Conservation (phyloP, 768 basidiomycete species). For the Coprinopsis marcescibilis region DNA sequence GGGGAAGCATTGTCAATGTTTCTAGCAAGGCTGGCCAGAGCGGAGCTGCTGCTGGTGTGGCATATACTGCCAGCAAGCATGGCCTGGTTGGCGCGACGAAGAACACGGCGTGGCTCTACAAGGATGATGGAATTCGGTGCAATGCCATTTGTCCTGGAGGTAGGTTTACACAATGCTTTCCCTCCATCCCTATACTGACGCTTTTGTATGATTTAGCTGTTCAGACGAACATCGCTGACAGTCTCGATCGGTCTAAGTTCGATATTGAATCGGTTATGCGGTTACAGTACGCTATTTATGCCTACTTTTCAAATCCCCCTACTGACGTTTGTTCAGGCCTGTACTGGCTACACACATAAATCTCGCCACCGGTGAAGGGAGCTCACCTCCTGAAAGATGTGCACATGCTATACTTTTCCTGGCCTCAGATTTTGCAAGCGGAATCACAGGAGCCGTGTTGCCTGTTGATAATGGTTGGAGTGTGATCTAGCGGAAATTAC, state of each 20-base stretch:
- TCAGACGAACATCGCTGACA: not conserved
- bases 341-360: slow-evolving; percentile 6
- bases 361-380: slow-evolving; percentile 3
- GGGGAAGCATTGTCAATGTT: slow-evolving; percentile 16
- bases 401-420: slow-evolving; percentile 13
- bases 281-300: not conserved
- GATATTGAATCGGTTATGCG: not conserved
- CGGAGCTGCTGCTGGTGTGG: slow-evolving; percentile 14
- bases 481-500: too few relatives aligned
- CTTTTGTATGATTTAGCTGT: not conserved
- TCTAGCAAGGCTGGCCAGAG: slow-evolving; percentile 14
- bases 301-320: not conserved
- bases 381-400: slow-evolving; percentile 1
- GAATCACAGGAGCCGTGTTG: slow-evolving; percentile 10
- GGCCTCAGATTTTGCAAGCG: slow-evolving; percentile 10
- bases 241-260: not conserved
- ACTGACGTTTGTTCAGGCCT: slow-evolving; percentile 1
- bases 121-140: slow-evolving; percentile 15
- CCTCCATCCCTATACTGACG: not conserved
- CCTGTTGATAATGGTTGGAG: slow-evolving; percentile 15
- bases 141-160: slow-evolving; percentile 15
- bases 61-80: slow-evolving; percentile 16
- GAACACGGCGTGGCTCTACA: slow-evolving; percentile 16
- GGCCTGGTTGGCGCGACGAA: slow-evolving; percentile 14
- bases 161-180: not conserved